Evolutionary conservation across 2,329 filamentous ascomycete species (phyloP).

Genomic region (Fusarium xyrophilum): DNA sequence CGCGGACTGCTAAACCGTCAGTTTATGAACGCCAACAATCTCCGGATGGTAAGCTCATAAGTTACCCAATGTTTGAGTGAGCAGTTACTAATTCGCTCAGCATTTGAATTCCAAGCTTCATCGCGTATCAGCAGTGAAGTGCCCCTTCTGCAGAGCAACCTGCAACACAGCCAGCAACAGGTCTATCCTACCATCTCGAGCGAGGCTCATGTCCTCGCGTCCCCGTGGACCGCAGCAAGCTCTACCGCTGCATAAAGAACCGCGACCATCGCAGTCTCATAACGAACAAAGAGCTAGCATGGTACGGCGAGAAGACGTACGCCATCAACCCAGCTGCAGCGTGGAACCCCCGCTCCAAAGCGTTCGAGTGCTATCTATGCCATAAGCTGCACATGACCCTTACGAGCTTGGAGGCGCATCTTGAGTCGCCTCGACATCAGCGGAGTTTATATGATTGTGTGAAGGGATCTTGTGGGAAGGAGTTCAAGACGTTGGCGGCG

Average conservation of each 20-base stretch:
- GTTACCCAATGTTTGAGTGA: accelerated
- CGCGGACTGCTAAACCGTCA: constrained; percentile 42
- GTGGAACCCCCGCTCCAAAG: constrained; percentile 51
- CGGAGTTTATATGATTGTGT: constrained; percentile 52
- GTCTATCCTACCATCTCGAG: constrained; percentile 64
- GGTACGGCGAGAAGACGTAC: constrained; percentile 47
- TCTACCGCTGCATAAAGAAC: constrained; percentile 55
- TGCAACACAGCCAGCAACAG: constrained; percentile 61
- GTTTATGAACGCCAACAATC: constrained; percentile 42
- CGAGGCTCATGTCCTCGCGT: constrained; percentile 58
- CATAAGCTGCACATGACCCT: constrained; percentile 49
- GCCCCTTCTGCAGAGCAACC: constrained; percentile 60
- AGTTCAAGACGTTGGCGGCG: constrained; percentile 51
- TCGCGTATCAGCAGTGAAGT: constrained; percentile 40
- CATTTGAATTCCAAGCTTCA: constrained; percentile 63
- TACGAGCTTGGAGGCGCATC: constrained; percentile 55
- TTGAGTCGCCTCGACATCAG: constrained; percentile 56
- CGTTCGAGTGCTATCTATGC: constrained; percentile 53
- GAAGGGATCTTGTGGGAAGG: constrained; percentile 42
- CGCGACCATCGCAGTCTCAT: constrained; percentile 58
- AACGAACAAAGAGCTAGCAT: constrained; percentile 59
- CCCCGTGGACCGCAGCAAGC: constrained; percentile 54
- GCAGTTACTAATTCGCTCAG: constrained; percentile 42
- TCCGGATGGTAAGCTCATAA: constrained; percentile 10
- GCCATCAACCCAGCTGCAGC: constrained; percentile 48